These are phyloP conservation scores for Collybiopsis confluens DNA, from an alignment of 768 basidiomycete genomes.

Conservation along the genomic window DNA sequence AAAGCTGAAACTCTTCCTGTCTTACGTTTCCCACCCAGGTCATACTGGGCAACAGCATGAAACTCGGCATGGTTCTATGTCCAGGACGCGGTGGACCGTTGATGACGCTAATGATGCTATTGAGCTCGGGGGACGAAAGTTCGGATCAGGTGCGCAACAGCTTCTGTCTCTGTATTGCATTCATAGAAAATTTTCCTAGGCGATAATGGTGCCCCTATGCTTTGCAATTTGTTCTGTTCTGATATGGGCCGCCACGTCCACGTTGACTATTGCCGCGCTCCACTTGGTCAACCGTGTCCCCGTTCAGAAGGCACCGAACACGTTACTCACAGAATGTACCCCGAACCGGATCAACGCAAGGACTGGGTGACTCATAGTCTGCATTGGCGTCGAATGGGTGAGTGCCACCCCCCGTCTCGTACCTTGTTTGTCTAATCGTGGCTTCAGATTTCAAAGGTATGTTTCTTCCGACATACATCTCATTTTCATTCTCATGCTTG, in stretches of 20 bases:
- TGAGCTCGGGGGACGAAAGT: slow-evolving; percentile 54
- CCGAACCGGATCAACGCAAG: slow-evolving; percentile 43
- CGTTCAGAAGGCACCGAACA: slow-evolving; percentile 42
- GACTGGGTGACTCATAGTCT: slow-evolving; percentile 52
- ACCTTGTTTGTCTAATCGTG: background rate
- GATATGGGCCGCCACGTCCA: slow-evolving; percentile 55
- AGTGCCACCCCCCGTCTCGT: no score
- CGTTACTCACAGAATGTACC: slow-evolving; percentile 35
- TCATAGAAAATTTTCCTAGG: slow-evolving; percentile 19
- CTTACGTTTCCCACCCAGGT: slow-evolving; percentile 34
- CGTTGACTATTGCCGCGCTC: slow-evolving; percentile 50
- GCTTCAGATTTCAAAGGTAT: slow-evolving; percentile 49
- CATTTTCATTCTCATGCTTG: background rate
- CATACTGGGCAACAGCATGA: slow-evolving; percentile 60
- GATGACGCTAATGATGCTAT: slow-evolving; percentile 47
- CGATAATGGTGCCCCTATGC: slow-evolving; percentile 59
- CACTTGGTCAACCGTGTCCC: slow-evolving; percentile 31
- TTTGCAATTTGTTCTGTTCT: slow-evolving; percentile 55
- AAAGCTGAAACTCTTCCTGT: background rate
- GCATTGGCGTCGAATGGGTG: slow-evolving; percentile 58
- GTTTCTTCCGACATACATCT: background rate
- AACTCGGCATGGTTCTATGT: slow-evolving; percentile 63
- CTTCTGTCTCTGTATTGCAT: no score
- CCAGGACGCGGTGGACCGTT: slow-evolving; percentile 50
- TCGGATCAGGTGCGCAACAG: slow-evolving; percentile 20